A percentile compares a stretch with the other conserved stretches of the same genome.
Evolutionary conservation across 1,284 basidiomycete species (phyloP).

Genomic region (Sanghuangporus baumii): DNA sequence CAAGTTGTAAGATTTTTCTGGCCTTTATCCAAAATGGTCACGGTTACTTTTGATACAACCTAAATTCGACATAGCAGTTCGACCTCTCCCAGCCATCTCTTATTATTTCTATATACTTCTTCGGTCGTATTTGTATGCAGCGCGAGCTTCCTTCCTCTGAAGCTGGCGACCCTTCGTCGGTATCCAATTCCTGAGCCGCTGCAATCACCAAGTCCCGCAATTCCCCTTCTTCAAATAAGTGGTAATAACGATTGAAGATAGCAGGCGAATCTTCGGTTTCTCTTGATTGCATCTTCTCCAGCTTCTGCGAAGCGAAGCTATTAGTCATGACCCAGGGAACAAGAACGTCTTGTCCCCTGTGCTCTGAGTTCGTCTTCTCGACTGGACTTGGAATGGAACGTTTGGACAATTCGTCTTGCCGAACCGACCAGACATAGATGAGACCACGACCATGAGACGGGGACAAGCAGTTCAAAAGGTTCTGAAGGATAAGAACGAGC

Average conservation of each 20-base stretch:
- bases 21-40: background rate
- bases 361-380: background rate
- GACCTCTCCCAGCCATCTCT: constrained; percentile 84
- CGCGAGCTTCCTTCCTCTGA: background rate
- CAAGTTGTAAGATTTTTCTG: background rate
- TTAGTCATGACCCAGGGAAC: constrained; percentile 41
- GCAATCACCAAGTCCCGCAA: constrained; percentile 53
- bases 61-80: constrained; percentile 74
- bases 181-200: constrained; percentile 57
- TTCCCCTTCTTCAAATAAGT: constrained; percentile 85
- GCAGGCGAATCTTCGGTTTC: background rate
- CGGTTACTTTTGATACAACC: constrained; percentile 44
- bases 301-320: constrained; percentile 5
- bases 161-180: constrained; percentile 39
- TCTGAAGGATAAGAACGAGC: constrained; percentile 33
- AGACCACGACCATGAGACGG: constrained; percentile 70
- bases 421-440: constrained; percentile 98
- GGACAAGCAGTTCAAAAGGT: constrained; percentile 60
- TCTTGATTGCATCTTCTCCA: constrained; percentile 15
- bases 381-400: constrained; percentile 46
- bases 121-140: constrained; percentile 6
- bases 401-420: constrained; percentile 84
- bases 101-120: constrained; percentile 53
- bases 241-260: constrained; percentile 85
- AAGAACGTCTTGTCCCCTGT: constrained; percentile 37